Conservation (phyloP, 805 yeast species). For the Saccharomycopsis olivae region DNA sequence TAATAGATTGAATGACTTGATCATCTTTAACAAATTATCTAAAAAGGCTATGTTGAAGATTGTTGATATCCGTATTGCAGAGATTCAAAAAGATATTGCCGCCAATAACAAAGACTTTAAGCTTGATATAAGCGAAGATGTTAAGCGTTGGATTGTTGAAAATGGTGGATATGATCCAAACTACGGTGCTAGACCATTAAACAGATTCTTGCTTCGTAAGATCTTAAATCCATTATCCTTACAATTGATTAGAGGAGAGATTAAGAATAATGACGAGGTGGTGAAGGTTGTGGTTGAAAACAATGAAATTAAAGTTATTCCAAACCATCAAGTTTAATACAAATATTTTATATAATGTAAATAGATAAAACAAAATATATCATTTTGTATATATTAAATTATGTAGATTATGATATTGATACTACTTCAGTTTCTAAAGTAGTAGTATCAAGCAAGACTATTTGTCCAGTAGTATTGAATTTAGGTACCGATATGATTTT, state of each 20-base stretch:
- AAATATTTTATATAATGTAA: not conserved
- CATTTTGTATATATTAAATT: not conserved
- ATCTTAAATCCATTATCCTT: conserved; percentile 85
- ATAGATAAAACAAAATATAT: not conserved
- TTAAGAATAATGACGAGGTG: conserved; percentile 48
- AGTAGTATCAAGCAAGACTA: conserved; percentile 50
- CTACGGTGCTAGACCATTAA: conserved; percentile 95
- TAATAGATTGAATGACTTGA: conserved; percentile 88
- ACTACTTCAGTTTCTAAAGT: conserved; percentile 48
- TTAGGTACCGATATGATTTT: conserved; percentile 60
- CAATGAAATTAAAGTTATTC: conserved; percentile 11
- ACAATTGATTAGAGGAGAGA: conserved; percentile 67
- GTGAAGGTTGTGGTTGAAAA: conserved; percentile 32
- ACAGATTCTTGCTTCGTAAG: conserved; percentile 74
- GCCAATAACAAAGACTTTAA: conserved; percentile 62
- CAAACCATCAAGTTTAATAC: conserved; percentile 12
- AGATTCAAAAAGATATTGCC: conserved; percentile 65
- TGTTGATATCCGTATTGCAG: conserved; percentile 75
- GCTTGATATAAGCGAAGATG: conserved; percentile 44
- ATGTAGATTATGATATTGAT: conserved; percentile 7
- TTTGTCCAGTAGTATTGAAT: conserved; percentile 53
- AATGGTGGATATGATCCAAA: conserved; percentile 76
- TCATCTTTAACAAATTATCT: conserved; percentile 85
- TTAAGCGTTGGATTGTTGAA: conserved; percentile 69
- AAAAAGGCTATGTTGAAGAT: conserved; percentile 64